Evolutionary conservation across 257 asterid genomes (phyloP), one percentile per base, ranked within the genome.

Genomic region (Dorcoceras hygrometricum): DNA sequence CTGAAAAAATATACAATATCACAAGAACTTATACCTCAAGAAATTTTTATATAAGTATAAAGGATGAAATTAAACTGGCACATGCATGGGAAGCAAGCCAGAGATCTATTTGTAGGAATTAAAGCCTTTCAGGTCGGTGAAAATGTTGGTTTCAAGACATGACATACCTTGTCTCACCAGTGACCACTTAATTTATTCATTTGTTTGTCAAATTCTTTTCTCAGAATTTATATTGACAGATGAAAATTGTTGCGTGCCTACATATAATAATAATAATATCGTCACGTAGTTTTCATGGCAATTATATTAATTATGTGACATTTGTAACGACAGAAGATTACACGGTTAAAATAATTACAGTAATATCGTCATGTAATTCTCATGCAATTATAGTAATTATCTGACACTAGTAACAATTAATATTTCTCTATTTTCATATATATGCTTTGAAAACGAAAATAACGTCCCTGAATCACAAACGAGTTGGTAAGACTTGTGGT

Each of bases 151-250:
- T 76, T 83, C 75, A 69, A 75, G 80, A 81, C 84, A 80, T 80
- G 84, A 80, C 86, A 78, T n/a, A n/a, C n/a, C n/a, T 70, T 81
- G 74, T 76, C 82, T 76, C 73, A 83, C 59, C 81, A 76, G 57
- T 83, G 79, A 76, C 79, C 85, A 80, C 85, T 68, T n/a, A 46
- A 74, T 34, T 1, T 76, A 75, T 76, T 71, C 73, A 78, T 77
- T 81, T 64, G 69, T 75, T 78, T 75, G 82, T 83, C 88, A 70
- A 61, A 77, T 71, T 77, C 75, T 74, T 78, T 71, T 77, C 75
- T 74, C 80, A 80, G 3, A 39, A 12, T 39, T 12, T 39, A 39
- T 2, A 39, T 10, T 39, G 50, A 39, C 50, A 39, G 5, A 39
- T 39, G 50, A 39, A 39, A 12, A 39, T 12, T 39, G 50, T 39